These are phyloP conservation scores for Mycena floridula DNA, from an alignment of 768 basidiomycete genomes.

Conservation along the genomic window DNA sequence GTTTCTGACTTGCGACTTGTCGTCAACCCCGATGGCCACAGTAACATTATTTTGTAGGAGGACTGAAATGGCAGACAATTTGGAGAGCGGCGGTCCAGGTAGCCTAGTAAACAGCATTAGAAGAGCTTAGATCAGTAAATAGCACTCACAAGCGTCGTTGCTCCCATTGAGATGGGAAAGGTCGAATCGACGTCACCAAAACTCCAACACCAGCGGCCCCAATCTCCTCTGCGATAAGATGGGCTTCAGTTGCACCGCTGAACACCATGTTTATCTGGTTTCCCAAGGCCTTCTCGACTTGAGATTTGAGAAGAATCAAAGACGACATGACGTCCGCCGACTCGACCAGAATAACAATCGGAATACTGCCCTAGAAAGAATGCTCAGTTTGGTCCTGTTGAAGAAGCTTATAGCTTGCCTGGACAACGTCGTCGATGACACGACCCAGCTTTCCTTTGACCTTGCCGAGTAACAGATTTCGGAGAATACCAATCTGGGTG, in stretches of 20 bases:
- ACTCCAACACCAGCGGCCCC: conserved; percentile 65
- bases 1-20: conserved; percentile 57
- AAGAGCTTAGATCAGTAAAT: background rate
- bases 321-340: conserved; percentile 69
- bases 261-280: conserved; percentile 42
- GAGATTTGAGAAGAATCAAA: conserved; percentile 56
- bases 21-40: conserved; percentile 56
- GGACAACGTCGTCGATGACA: conserved; percentile 35
- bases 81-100: conserved; percentile 36
- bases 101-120: conserved; percentile 19
- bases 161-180: conserved; percentile 71
- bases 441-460: conserved; percentile 32
- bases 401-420: conserved; percentile 25
- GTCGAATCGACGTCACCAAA: conserved; percentile 56
- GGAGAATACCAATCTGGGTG: conserved; percentile 59
- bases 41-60: conserved; percentile 63
- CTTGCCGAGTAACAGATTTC: conserved; percentile 40
- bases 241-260: conserved; percentile 58
- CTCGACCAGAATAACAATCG: conserved; percentile 55
- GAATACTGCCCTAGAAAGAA: conserved; percentile 45
- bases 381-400: background rate
- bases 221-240: conserved; percentile 68
- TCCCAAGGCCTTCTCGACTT: conserved; percentile 42
- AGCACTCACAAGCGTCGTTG: conserved; percentile 46
- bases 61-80: conserved; percentile 47